Conservation (phyloP, 2,329 filamentous ascomycete genomes). For the Penicillium sp. region DNA sequence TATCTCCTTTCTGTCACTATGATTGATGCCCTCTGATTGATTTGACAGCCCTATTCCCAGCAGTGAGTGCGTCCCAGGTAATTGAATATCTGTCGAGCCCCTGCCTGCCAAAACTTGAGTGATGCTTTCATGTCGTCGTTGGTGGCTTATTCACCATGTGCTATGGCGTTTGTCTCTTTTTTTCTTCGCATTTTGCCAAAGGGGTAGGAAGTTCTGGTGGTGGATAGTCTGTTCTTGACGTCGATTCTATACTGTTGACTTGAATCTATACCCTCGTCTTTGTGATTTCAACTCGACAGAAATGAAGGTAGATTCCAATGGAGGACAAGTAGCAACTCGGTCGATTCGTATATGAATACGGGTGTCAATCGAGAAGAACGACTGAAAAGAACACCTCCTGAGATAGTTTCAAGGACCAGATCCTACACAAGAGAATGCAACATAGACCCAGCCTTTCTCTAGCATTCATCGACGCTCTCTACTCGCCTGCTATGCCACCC, state of each 20-base stretch:
- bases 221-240: neutral
- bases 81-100: neutral
- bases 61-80: neutral
- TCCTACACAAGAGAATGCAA: no score
- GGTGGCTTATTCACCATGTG: constrained; percentile 4
- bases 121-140: neutral
- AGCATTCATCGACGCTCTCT: no score
- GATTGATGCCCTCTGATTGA: neutral
- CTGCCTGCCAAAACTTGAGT: constrained; percentile 16
- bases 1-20: neutral
- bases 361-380: no score
- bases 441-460: no score
- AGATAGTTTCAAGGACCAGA: no score
- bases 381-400: no score
- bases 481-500: no score
- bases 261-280: constrained; percentile 18
- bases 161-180: constrained; percentile 8
- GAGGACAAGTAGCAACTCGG: no score
- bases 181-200: neutral
- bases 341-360: no score
- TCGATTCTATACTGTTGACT: neutral
- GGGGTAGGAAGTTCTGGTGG: neutral
- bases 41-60: neutral
- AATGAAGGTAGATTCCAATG: no score
- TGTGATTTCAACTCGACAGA: neutral